phyloP scores from a whole-genome alignment of 495 filamentous ascomycete species.

The Penicillium herquei region DNA sequence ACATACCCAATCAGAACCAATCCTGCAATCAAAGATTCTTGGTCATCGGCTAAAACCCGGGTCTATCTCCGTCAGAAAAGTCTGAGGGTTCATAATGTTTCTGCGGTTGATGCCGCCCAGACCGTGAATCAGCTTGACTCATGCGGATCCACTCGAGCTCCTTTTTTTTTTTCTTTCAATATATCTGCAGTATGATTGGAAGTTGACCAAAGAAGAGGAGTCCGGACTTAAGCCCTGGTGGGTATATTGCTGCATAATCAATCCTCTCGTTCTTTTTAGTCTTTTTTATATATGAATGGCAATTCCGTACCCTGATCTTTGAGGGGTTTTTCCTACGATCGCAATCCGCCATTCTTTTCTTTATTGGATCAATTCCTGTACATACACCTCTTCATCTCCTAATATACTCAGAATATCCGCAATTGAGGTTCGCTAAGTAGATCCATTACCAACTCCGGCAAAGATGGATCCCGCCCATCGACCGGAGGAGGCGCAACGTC shows the following conservation, averaged over 20 bases:
- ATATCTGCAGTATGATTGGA: neutral
- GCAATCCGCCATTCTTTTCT: constrained; percentile 7
- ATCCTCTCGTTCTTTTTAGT: too few relatives aligned
- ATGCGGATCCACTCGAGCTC: constrained; percentile 8
- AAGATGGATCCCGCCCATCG: constrained; percentile 25
- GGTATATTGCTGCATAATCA: too few relatives aligned
- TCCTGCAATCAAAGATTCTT: constrained; percentile 4
- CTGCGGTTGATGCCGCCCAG: constrained; percentile 6
- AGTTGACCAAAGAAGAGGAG: constrained; percentile 1
- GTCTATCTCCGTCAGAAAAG: constrained; percentile 14
- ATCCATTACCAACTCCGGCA: constrained; percentile 6
- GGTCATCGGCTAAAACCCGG: constrained; percentile 16
- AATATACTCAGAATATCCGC: constrained; percentile 9
- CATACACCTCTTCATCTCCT: constrained; percentile 8
- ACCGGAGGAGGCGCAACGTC: constrained; percentile 15
- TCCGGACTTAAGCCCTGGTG: constrained; percentile 14
- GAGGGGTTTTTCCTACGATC: neutral
- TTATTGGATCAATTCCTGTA: constrained; percentile 7
- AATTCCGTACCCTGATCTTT: neutral
- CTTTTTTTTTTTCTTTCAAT: neutral
- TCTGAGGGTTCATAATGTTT: neutral
- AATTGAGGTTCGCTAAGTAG: constrained; percentile 17
- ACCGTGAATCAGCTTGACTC: constrained; percentile 15
- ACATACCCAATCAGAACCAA: neutral
- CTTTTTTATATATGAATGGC: neutral